phyloP scores from a whole-genome alignment of 257 asterid species.

The Voacanga thouarsii region DNA sequence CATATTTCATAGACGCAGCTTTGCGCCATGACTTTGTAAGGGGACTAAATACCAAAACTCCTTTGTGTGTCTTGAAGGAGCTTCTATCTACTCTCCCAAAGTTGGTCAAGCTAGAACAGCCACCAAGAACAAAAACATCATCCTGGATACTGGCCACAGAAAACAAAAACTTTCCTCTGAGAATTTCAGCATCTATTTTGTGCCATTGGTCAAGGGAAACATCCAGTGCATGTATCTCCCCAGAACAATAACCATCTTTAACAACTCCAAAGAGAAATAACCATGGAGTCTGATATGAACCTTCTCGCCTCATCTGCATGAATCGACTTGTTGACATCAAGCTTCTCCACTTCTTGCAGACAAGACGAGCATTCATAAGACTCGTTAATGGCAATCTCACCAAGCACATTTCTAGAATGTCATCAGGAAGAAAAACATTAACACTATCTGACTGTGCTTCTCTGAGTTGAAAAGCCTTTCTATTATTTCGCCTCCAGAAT shows the following conservation, averaged over 20 bases:
- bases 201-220: conserved; percentile 76
- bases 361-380: conserved; percentile 84
- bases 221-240: conserved; percentile 81
- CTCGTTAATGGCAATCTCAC: conserved; percentile 73
- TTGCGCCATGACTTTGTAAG: conserved; percentile 71
- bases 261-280: conserved; percentile 81
- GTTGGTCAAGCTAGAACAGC: conserved; percentile 91
- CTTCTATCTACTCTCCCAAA: conserved; percentile 79
- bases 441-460: conserved; percentile 39
- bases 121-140: conserved; percentile 74
- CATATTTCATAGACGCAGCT: conserved; percentile 77
- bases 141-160: conserved; percentile 68
- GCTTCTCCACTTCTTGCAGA: conserved; percentile 90
- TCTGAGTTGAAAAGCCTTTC: conserved; percentile 41
- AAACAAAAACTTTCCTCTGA: conserved; percentile 74
- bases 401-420: conserved; percentile 85
- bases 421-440: conserved; percentile 76
- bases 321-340: conserved; percentile 63
- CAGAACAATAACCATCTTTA: conserved; percentile 76
- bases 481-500: conserved; percentile 55
- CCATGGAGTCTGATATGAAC: conserved; percentile 71
- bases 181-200: conserved; percentile 58
- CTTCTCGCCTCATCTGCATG: conserved; percentile 73
- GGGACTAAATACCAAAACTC: conserved; percentile 69
- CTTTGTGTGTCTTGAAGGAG: conserved; percentile 86